These are phyloP conservation scores for Fusarium incarnatum DNA, from an alignment of 2,329 filamentous ascomycete species.

Conservation along the genomic window DNA sequence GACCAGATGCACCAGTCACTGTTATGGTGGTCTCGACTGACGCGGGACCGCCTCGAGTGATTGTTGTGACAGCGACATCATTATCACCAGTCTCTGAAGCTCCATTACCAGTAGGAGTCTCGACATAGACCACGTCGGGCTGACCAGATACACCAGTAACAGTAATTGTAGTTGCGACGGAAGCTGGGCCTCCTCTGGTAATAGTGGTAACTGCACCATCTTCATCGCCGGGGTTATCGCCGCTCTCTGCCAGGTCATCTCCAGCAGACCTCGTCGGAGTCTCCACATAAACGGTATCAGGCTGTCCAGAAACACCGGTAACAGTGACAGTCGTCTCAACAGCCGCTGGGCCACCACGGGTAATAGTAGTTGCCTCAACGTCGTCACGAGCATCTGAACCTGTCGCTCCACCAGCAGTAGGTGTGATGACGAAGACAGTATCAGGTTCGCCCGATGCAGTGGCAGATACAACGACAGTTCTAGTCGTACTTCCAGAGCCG, in stretches of 20 bases:
- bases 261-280: background rate
- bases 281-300: background rate
- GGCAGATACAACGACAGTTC: background rate
- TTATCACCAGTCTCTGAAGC: too few relatives aligned
- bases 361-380: background rate
- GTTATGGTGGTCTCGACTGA: background rate
- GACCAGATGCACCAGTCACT: background rate
- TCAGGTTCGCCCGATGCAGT: conserved; percentile 3
- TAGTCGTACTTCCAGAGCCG: background rate
- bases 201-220: background rate
- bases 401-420: background rate
- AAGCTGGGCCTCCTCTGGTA: background rate
- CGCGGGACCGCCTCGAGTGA: background rate
- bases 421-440: conserved; percentile 12
- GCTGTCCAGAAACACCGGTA: background rate
- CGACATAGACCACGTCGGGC: too few relatives aligned
- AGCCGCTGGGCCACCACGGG: background rate
- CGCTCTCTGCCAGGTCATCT: too few relatives aligned
- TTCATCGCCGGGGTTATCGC: too few relatives aligned
- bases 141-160: too few relatives aligned
- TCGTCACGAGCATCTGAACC: background rate
- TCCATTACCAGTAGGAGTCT: too few relatives aligned
- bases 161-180: too few relatives aligned
- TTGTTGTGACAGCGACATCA: too few relatives aligned
- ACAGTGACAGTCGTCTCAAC: conserved; percentile 1